Evolutionary conservation across 805 yeast species (phyloP).

Genomic region (Spathaspora girioi): DNA sequence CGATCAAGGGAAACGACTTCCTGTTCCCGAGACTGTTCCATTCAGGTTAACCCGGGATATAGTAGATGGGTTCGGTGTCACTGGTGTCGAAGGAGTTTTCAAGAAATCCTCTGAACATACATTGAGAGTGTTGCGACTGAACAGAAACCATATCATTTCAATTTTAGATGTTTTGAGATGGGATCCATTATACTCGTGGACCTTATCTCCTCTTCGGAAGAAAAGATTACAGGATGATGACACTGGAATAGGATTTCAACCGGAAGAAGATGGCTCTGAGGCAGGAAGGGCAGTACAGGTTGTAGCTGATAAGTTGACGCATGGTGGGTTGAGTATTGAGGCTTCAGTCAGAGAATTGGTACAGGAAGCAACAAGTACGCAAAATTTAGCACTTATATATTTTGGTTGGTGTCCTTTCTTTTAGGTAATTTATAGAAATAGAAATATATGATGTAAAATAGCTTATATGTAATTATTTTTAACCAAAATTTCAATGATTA

Average conservation of each 20-base stretch:
- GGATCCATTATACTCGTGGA: slow-evolving; percentile 94
- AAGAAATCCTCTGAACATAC: slow-evolving; percentile 70
- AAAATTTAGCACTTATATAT: slow-evolving; percentile 70
- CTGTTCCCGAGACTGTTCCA: slow-evolving; percentile 92
- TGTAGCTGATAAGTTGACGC: slow-evolving; percentile 66
- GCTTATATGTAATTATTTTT: background rate
- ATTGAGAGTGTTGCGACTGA: slow-evolving; percentile 59
- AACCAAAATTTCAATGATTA: too few species aligned
- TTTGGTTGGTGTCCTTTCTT: slow-evolving; percentile 85
- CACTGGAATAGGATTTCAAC: slow-evolving; percentile 12
- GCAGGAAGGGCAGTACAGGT: slow-evolving; percentile 75
- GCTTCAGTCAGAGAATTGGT: slow-evolving; percentile 81
- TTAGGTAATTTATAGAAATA: slow-evolving; percentile 16
- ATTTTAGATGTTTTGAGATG: slow-evolving; percentile 82
- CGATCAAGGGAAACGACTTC: slow-evolving; percentile 83
- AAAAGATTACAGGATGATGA: slow-evolving; percentile 48
- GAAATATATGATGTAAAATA: background rate
- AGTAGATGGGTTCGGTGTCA: slow-evolving; percentile 84
- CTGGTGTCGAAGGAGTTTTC: slow-evolving; percentile 81
- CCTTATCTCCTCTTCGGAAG: slow-evolving; percentile 69
- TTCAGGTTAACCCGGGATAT: slow-evolving; percentile 86
- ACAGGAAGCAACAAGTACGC: slow-evolving; percentile 65
- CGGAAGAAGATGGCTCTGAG: slow-evolving; percentile 54
- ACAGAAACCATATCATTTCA: slow-evolving; percentile 68
- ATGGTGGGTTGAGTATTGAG: slow-evolving; percentile 70